These are phyloP conservation scores for Durotheca rogersii DNA, from an alignment of 495 filamentous ascomycete genomes.

Conservation along the genomic window DNA sequence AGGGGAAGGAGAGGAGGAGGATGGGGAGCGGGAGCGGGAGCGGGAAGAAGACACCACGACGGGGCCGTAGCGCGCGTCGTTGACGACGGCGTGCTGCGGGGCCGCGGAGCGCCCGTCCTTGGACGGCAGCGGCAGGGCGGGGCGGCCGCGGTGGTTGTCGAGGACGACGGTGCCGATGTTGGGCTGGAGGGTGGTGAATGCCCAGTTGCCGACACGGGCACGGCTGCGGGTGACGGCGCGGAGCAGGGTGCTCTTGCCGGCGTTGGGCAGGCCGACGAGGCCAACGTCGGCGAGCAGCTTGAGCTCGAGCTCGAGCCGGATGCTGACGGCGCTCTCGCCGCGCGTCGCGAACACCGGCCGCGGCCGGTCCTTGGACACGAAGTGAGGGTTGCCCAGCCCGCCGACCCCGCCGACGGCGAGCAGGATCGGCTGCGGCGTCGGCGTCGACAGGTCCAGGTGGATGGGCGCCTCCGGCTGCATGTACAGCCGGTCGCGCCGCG, in stretches of 20 bases:
- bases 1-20: too few relatives aligned
- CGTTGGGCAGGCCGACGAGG: slow-evolving; percentile 91
- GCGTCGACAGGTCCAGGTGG: slow-evolving; percentile 74
- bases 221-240: slow-evolving; percentile 82
- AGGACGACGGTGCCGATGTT: slow-evolving; percentile 94
- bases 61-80: slow-evolving; percentile 32
- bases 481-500: slow-evolving; percentile 57
- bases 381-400: slow-evolving; percentile 91
- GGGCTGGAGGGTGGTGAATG: slow-evolving; percentile 90
- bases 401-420: slow-evolving; percentile 87
- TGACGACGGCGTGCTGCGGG: slow-evolving; percentile 31
- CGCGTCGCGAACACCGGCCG: slow-evolving; percentile 85
- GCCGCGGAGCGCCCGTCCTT: slow-evolving; percentile 40
- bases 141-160: slow-evolving; percentile 74
- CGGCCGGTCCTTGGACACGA: slow-evolving; percentile 65
- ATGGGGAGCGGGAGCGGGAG: too few relatives aligned
- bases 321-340: slow-evolving; percentile 72
- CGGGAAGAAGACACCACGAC: slow-evolving; percentile 27
- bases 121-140: slow-evolving; percentile 23
- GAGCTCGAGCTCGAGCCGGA: slow-evolving; percentile 85
- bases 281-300: slow-evolving; percentile 95
- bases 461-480: slow-evolving; percentile 70
- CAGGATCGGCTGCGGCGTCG: slow-evolving; percentile 81
- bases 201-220: slow-evolving; percentile 90
- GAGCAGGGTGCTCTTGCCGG: slow-evolving; percentile 91